Evolutionary conservation across 108 stramenopile genomes (phyloP), one percentile per base, ranked within the genome.

Genomic region (Stephanodiscus minutulus): DNA sequence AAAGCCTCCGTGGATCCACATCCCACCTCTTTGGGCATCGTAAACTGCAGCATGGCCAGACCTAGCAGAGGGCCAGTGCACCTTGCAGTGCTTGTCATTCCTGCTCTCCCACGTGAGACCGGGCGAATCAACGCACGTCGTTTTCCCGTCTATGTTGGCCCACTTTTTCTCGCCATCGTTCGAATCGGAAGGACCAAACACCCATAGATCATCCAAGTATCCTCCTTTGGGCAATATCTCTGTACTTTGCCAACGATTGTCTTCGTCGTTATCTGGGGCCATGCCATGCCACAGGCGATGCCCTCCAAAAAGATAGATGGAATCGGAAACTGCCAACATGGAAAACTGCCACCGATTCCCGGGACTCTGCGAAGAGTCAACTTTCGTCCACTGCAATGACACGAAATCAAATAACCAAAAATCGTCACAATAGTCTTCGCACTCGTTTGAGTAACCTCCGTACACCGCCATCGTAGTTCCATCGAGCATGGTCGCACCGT

Each of bases 261-360:
- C 81, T 56, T 67, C 73, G n/a, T 58, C 76, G 83, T 95, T 95
- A 56, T 93, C 91, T 11, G 31, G 43, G 24, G 81, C 63, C 53
- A 91, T 91, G 1, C 94, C 94, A 59, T 95, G 91, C 93, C 94
- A 95, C 31, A 95, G 67, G 2, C 94, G 86, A 50, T 91, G 90
- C 2, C 94, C 94, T n/a, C 94, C 94, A 67, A 92, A 94, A 41
- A 93, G 36, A 47, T 75, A 73, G 50, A 91, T 66, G 13, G 52
- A 44, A 20, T 20, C 47, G 57, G 49, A 68, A 55, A 62, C 61
- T 15, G 50, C 29, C 35, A 88, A 62, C 62, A 90, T 68, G 22
- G 73, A 70, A 58, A 85, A 86, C 44, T 76, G 52, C 90, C 90
- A 91, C 21, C 90, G 36, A 22, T 86, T 83, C 25, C 89, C 87